Conservation (phyloP, 2,329 filamentous ascomycete genomes). For the Fusarium virguliforme region DNA sequence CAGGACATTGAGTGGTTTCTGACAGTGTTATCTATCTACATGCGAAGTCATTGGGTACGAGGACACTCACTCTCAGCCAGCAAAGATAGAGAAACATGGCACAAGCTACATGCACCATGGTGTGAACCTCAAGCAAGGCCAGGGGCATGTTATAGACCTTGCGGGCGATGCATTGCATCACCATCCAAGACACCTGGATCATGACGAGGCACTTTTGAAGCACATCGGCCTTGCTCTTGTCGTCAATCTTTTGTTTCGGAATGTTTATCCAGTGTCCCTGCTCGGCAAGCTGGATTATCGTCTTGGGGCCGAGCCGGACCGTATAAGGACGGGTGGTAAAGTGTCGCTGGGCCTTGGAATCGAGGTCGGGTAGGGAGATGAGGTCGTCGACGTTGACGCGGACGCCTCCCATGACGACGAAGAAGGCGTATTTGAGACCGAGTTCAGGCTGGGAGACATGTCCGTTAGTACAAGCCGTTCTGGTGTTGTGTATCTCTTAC, state of each 20-base stretch:
- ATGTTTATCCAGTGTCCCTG: slow-evolving; percentile 28
- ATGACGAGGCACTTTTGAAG: slow-evolving; percentile 57
- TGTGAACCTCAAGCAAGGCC: slow-evolving; percentile 56
- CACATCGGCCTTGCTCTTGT: slow-evolving; percentile 58
- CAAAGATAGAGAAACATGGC: slow-evolving; percentile 43
- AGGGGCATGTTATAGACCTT: slow-evolving; percentile 55
- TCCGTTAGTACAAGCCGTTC: neutral
- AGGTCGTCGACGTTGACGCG: slow-evolving; percentile 33
- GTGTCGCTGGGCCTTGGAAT: neutral
- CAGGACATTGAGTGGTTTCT: slow-evolving; percentile 40
- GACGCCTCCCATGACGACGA: slow-evolving; percentile 53
- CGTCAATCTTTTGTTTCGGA: slow-evolving; percentile 48
- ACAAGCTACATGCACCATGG: slow-evolving; percentile 43
- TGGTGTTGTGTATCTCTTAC: neutral
- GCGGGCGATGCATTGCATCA: slow-evolving; percentile 55
- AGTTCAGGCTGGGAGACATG: slow-evolving; percentile 11
- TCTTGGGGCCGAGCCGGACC: slow-evolving; percentile 13
- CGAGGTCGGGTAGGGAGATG: slow-evolving; percentile 16
- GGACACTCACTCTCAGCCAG: slow-evolving; percentile 36
- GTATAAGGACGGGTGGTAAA: slow-evolving; percentile 30
- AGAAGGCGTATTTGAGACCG: slow-evolving; percentile 50
- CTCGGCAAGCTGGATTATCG: slow-evolving; percentile 20
- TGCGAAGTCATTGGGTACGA: neutral
- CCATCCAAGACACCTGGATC: slow-evolving; percentile 59
- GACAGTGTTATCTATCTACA: too few species aligned